Percentiles rank a stretch among this genome's conserved stretches.
phyloP scores from a whole-genome alignment of 1,139 yeast genomes.

The Nakaseomyces delphensis region DNA sequence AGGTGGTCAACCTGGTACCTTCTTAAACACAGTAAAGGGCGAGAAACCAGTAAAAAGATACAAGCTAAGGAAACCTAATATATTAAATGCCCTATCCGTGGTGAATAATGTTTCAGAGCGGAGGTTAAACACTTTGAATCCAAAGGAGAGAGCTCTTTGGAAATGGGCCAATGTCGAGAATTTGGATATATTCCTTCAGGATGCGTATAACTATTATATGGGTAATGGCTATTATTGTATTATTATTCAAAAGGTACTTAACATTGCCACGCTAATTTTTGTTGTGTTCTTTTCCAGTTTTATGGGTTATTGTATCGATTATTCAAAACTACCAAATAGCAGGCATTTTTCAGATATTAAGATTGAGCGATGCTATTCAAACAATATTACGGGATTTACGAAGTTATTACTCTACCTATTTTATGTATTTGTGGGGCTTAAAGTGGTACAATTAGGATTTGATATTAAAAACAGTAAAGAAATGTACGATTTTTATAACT shows the following conservation, averaged over 20 bases:
- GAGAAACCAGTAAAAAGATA: constrained; percentile 6
- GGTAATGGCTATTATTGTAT: constrained; percentile 83
- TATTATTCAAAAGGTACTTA: constrained; percentile 52
- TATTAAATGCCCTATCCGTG: constrained; percentile 23
- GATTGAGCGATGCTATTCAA: constrained; percentile 52
- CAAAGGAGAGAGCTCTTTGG: constrained; percentile 82
- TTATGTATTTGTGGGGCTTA: constrained; percentile 45
- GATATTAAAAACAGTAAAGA: constrained; percentile 33
- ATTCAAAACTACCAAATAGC: constrained; percentile 37
- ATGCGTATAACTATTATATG: constrained; percentile 73
- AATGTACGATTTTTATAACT: constrained; percentile 34
- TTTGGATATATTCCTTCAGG: constrained; percentile 74
- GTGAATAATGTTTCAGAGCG: constrained; percentile 26
- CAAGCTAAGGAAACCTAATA: constrained; percentile 21
- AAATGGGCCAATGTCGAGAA: constrained; percentile 94
- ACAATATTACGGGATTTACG: constrained; percentile 38
- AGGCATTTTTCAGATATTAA: constrained; percentile 40
- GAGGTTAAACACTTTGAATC: constrained; percentile 33
- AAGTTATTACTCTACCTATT: constrained; percentile 60
- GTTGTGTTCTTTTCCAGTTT: constrained; percentile 72
- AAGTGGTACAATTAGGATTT: constrained; percentile 51
- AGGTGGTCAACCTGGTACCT: constrained; percentile 1
- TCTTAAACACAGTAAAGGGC: constrained; percentile 10
- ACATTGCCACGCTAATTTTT: constrained; percentile 64
- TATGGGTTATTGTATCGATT: constrained; percentile 77